These are phyloP conservation scores for Syncephalastrum racemosum DNA, from an alignment of 371 early-diverging fungal genomes.

Conservation along the genomic window DNA sequence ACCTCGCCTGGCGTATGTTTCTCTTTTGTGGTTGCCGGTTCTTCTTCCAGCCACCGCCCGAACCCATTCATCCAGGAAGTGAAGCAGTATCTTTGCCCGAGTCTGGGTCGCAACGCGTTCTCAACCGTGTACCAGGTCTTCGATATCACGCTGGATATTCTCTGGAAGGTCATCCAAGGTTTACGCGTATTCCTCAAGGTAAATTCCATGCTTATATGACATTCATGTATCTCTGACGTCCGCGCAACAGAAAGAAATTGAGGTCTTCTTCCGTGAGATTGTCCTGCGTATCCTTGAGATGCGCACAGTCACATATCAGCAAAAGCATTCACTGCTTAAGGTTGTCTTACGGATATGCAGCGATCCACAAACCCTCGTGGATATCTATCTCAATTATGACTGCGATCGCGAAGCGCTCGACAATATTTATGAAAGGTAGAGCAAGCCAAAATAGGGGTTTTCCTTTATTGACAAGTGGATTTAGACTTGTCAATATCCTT, in stretches of 20 bases:
- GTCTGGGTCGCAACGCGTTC: slow-evolving; percentile 76
- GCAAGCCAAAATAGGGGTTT: not conserved
- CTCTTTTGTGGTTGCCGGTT: not conserved
- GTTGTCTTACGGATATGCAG: slow-evolving; percentile 54
- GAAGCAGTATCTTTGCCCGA: slow-evolving; percentile 83
- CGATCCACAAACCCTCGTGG: slow-evolving; percentile 89
- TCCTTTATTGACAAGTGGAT: not conserved
- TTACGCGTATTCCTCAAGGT: slow-evolving; percentile 73
- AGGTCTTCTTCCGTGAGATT: slow-evolving; percentile 75
- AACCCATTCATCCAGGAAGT: slow-evolving; percentile 77
- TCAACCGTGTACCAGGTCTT: slow-evolving; percentile 79
- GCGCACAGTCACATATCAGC: slow-evolving; percentile 55
- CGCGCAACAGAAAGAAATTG: slow-evolving; percentile 56
- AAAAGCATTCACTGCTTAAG: slow-evolving; percentile 50
- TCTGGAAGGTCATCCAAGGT: slow-evolving; percentile 72
- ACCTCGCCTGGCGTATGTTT: slow-evolving; percentile 43
- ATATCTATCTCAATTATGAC: slow-evolving; percentile 96
- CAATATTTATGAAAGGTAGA: slow-evolving; percentile 54
- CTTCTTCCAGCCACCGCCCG: slow-evolving; percentile 4
- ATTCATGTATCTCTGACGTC: not conserved
- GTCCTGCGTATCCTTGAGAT: slow-evolving; percentile 70
- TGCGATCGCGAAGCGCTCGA: slow-evolving; percentile 66
- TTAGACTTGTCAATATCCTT: slow-evolving; percentile 50
- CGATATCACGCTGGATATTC: slow-evolving; percentile 80
- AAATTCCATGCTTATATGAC: not conserved